Conservation (phyloP, 2,329 filamentous ascomycete genomes). For the Amauroascus verrucosus region DNA sequence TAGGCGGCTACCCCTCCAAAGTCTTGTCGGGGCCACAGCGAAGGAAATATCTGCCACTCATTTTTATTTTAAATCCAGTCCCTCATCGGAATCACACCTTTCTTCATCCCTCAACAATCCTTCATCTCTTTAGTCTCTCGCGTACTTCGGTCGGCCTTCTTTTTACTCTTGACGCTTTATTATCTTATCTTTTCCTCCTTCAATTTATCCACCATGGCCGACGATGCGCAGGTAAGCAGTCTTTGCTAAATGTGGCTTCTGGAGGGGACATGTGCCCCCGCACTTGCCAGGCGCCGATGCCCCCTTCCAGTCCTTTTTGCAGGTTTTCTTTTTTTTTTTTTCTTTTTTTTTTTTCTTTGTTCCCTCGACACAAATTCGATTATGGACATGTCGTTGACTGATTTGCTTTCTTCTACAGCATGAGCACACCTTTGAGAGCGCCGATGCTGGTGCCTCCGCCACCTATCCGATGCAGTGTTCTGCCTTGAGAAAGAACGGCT, state of each 20-base stretch:
- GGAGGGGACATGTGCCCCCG: constrained; percentile 2
- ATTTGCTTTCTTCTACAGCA: constrained; percentile 40
- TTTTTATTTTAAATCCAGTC: constrained; percentile 14
- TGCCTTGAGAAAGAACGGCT: constrained; percentile 97
- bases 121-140: constrained; percentile 14
- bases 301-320: neutral
- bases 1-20: constrained; percentile 13
- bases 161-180: constrained; percentile 15
- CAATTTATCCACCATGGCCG: constrained; percentile 48
- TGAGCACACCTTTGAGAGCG: constrained; percentile 76
- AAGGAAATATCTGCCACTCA: constrained; percentile 10
- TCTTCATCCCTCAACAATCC: constrained; percentile 17
- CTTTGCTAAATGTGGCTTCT: neutral
- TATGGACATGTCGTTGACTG: constrained; percentile 1
- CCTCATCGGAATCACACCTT: constrained; percentile 18
- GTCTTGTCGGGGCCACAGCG: constrained; percentile 8
- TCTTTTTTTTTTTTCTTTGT: no score
- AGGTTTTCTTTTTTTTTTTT: neutral
- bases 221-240: constrained; percentile 53
- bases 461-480: constrained; percentile 99
- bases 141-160: constrained; percentile 18
- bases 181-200: constrained; percentile 16
- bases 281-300: neutral
- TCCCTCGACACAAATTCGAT: neutral
- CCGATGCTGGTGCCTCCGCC: constrained; percentile 87